phyloP scores from a whole-genome alignment of 2,329 filamentous ascomycete genomes.

The Talaromyces sp. region DNA sequence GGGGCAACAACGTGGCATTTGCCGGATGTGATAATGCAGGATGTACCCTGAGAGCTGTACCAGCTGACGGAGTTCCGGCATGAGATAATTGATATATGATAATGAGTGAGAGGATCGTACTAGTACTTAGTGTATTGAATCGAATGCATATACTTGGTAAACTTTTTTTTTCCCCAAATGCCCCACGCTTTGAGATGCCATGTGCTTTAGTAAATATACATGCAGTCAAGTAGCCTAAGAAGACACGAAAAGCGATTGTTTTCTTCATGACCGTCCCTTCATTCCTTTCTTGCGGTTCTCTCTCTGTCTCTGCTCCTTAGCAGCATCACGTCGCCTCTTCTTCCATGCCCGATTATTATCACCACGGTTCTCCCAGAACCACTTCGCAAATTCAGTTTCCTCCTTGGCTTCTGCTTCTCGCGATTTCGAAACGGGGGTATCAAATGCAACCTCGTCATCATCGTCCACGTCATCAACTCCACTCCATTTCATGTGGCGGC shows the following conservation, averaged over 20 bases:
- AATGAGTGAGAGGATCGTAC: not conserved
- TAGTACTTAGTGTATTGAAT: not conserved
- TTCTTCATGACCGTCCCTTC: slow-evolving; percentile 37
- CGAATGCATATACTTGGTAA: not conserved
- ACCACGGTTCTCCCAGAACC: slow-evolving; percentile 60
- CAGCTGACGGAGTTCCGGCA: not conserved
- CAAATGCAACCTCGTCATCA: slow-evolving; percentile 29
- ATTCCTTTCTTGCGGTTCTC: slow-evolving; percentile 60
- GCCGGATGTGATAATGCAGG: slow-evolving; percentile 8
- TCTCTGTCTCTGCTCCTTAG: slow-evolving; percentile 62
- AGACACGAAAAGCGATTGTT: not conserved
- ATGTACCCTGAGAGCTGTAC: not conserved
- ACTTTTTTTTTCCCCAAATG: not conserved
- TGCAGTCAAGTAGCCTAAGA: not conserved
- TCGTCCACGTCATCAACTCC: slow-evolving; percentile 25
- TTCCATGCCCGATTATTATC: slow-evolving; percentile 56
- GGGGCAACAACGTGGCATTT: slow-evolving; percentile 27
- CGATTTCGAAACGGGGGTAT: slow-evolving; percentile 29
- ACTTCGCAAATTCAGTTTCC: slow-evolving; percentile 62
- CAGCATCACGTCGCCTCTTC: slow-evolving; percentile 59
- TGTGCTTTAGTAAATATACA: not conserved
- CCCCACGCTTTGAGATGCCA: not conserved
- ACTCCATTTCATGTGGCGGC: slow-evolving; percentile 36
- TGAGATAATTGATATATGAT: not conserved
- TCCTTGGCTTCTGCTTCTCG: slow-evolving; percentile 16